Base-by-base conservation (phyloP, 208 protist genomes). In the Leishmania arabica region DNA sequence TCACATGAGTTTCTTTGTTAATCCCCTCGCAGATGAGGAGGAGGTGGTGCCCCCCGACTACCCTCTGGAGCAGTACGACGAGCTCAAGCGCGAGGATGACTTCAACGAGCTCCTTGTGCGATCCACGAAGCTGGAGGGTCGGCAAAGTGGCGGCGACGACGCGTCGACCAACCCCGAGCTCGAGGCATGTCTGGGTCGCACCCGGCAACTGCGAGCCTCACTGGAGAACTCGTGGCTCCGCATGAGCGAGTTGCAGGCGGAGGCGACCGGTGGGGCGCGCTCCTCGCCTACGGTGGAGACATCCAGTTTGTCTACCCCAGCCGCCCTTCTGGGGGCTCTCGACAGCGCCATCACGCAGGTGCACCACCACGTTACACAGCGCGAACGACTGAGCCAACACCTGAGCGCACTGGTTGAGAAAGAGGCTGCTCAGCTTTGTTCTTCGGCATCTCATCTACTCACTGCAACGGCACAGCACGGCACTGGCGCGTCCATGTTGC, bases 1-100 rank as follows among this genome's bases (percentile, higher is more conserved):
- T n/a, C 42, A 9, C 1, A 88, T 89, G 89, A 92, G 84, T 54
- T 93, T 95, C 86, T 90, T 93, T 27, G 87, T 92, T 24, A 96
- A 95, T 45, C 91, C 91, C 7, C 91, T 96, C 47, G 93, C 93
- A 6, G 88, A 93, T 17, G 91, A 93, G 62, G 89, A 94, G 58
- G 90, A 90, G 66, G 84, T 88, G 31, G 83, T 81, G 79, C 82
- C 80, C n/a, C 79, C 74, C 11, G 80, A 84, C 45, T 87, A 90
- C 77, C 90, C 88, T 0, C 76, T 93, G 40, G 82, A 81, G n/a
- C 89, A 94, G 60, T 97, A 97, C 77, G 92, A 97, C 60, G 86
- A 81, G 7, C 83, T 70, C 47, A 87, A 89, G 49, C 86, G 91
- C 31, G 92, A 95, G 84, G 90, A 94, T 73, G 91, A 94, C 75